Conservation (phyloP, 495 filamentous ascomycete genomes). For the Lasiosphaeria ovina region DNA sequence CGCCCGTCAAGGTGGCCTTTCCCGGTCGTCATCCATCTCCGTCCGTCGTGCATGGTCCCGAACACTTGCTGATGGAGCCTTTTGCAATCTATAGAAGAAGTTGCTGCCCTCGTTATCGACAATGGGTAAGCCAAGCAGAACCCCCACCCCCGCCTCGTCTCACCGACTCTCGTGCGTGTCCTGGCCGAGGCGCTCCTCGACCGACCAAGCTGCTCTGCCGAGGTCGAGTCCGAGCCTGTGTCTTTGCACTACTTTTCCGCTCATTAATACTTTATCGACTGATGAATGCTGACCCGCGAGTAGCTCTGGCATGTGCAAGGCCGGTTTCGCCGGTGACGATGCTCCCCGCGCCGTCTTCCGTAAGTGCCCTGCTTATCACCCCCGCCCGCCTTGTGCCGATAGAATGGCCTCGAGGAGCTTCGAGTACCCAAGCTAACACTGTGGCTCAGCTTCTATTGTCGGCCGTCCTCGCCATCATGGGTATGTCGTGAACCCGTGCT, state of each 20-base stretch:
- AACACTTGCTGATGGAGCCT: conserved; percentile 50
- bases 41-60: conserved; percentile 11
- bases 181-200: conserved; percentile 17
- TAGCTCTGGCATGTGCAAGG: conserved; percentile 99
- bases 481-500: conserved; percentile 55
- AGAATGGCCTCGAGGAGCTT: conserved; percentile 1
- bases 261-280: conserved; percentile 10
- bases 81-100: conserved; percentile 76
- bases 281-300: conserved; percentile 47
- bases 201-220: conserved; percentile 2
- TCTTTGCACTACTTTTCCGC: conserved; percentile 10
- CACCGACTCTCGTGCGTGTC: conserved; percentile 25
- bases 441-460: conserved; percentile 85
- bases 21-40: conserved; percentile 8
- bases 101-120: conserved; percentile 99
- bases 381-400: conserved; percentile 10
- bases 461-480: conserved; percentile 99
- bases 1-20: conserved; percentile 4
- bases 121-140: conserved; percentile 77
- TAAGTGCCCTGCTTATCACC: conserved; percentile 62
- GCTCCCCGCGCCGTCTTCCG: conserved; percentile 99
- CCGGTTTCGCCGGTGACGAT: conserved; percentile 99
- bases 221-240: conserved; percentile 5
- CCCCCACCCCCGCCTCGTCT: conserved; percentile 20
- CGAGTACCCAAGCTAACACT: conserved; percentile 20